phyloP scores from a whole-genome alignment of 2,329 filamentous ascomycete species.

The Dothistroma septosporum region DNA sequence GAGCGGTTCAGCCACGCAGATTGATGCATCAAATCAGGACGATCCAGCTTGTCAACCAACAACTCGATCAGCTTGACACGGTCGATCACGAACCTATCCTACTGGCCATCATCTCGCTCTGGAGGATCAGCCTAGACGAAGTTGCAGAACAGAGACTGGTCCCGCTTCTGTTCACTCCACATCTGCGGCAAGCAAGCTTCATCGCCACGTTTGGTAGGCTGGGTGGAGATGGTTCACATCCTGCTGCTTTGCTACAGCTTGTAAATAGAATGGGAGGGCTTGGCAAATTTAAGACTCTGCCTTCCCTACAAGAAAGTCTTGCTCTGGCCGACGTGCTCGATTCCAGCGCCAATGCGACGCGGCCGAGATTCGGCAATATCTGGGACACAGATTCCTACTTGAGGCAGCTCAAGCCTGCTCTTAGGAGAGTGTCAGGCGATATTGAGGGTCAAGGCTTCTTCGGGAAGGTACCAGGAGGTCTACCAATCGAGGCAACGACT shows the following conservation, averaged over 20 bases:
- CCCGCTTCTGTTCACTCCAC: conserved; percentile 9
- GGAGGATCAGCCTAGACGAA: conserved; percentile 12
- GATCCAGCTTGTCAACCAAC: conserved; percentile 10
- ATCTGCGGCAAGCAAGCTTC: conserved; percentile 9
- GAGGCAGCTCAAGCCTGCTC: conserved; percentile 1
- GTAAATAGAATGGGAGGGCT: conserved; percentile 11
- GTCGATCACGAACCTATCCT: conserved; percentile 14
- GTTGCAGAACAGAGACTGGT: background rate
- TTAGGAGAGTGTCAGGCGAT: conserved; percentile 3
- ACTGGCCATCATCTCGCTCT: conserved; percentile 12
- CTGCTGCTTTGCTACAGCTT: conserved; percentile 8
- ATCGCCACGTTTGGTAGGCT: conserved; percentile 10
- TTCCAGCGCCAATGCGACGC: conserved; percentile 6
- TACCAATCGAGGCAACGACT: background rate
- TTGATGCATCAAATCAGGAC: conserved; percentile 8
- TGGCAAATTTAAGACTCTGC: conserved; percentile 9
- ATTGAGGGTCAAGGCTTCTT: conserved; percentile 8
- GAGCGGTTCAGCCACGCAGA: conserved; percentile 6
- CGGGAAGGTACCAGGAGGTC: background rate
- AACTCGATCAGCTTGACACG: conserved; percentile 7
- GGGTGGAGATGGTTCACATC: conserved; percentile 12
- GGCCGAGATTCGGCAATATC: conserved; percentile 8
- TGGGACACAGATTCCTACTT: conserved; percentile 4
- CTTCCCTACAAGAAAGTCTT: conserved; percentile 9
- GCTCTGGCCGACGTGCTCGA: conserved; percentile 12